Evolutionary conservation across 106 monocot species (phyloP).

Genomic region (Dendrobium officinale): DNA sequence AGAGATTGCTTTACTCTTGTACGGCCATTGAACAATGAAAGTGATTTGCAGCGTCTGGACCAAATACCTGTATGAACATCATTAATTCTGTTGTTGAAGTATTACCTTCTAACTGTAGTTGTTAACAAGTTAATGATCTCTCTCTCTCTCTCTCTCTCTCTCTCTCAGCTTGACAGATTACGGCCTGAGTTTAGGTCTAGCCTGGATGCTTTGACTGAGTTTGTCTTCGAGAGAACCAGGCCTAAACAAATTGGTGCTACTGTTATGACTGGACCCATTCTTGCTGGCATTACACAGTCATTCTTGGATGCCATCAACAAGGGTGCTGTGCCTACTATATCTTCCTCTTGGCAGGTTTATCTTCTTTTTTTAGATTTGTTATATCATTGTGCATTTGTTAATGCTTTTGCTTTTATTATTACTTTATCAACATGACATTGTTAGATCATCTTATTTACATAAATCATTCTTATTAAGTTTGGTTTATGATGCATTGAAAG

Average conservation of each 20-base stretch:
- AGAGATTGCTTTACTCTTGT: slow-evolving; percentile 96
- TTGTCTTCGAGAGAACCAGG: slow-evolving; percentile 77
- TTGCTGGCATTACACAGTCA: slow-evolving; percentile 80
- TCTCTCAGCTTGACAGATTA: slow-evolving; percentile 65
- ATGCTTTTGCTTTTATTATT: too few species aligned
- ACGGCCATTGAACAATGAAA: slow-evolving; percentile 81
- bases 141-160: neutral
- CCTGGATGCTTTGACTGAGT: slow-evolving; percentile 78
- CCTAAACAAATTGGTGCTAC: slow-evolving; percentile 87
- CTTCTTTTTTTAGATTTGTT: too few species aligned
- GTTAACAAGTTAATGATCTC: too few species aligned
- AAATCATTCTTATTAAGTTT: too few species aligned
- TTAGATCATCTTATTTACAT: too few species aligned
- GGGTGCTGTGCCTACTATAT: slow-evolving; percentile 96
- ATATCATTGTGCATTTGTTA: too few species aligned
- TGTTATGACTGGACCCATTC: slow-evolving; percentile 85
- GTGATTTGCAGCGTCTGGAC: slow-evolving; percentile 84
- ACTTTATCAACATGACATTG: too few species aligned
- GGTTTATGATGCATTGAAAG: too few species aligned
- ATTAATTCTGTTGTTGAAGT: neutral
- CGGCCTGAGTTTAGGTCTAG: slow-evolving; percentile 79
- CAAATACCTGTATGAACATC: slow-evolving; percentile 64
- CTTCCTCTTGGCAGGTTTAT: slow-evolving; percentile 88
- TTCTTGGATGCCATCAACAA: slow-evolving; percentile 92
- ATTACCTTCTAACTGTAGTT: too few species aligned